phyloP scores from a whole-genome alignment of 2,329 filamentous ascomycete species.

The Fusarium buxicola region DNA sequence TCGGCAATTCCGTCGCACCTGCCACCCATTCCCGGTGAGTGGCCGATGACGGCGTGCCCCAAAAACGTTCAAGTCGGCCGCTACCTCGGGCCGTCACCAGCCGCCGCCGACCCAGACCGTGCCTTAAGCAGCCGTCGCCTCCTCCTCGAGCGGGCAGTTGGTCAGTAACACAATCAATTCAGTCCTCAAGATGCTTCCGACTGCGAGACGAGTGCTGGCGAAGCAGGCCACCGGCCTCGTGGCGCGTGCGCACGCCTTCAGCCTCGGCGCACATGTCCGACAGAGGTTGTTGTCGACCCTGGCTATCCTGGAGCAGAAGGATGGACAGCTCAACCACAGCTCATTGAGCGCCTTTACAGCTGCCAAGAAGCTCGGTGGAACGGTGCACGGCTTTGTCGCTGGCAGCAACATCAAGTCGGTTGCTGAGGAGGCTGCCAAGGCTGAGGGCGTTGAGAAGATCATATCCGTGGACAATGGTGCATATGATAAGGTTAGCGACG shows the following conservation, averaged over 20 bases:
- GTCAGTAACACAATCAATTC: slow-evolving; percentile 25
- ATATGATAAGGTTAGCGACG: slow-evolving; percentile 82
- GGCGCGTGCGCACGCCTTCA: slow-evolving; percentile 41
- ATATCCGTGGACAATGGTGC: slow-evolving; percentile 87
- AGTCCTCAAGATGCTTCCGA: slow-evolving; percentile 48
- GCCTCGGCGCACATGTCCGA: slow-evolving; percentile 49
- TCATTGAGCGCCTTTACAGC: slow-evolving; percentile 89
- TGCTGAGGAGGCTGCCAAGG: slow-evolving; percentile 87
- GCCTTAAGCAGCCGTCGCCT: slow-evolving; percentile 17
- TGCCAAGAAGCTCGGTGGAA: slow-evolving; percentile 85
- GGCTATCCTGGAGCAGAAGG: slow-evolving; percentile 90
- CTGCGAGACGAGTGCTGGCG: slow-evolving; percentile 46
- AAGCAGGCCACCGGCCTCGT: slow-evolving; percentile 45
- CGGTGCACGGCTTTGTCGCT: slow-evolving; percentile 88
- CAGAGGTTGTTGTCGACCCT: slow-evolving; percentile 81
- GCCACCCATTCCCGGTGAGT: slow-evolving; percentile 41
- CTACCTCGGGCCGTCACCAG: slow-evolving; percentile 55
- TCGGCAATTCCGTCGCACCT: slow-evolving; percentile 38
- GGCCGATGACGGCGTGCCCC: slow-evolving; percentile 44
- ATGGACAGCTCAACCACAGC: slow-evolving; percentile 85
- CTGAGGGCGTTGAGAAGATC: slow-evolving; percentile 91
- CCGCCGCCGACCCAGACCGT: slow-evolving; percentile 45
- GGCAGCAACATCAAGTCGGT: slow-evolving; percentile 80
- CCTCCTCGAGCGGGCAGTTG: slow-evolving; percentile 27
- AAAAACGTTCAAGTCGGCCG: slow-evolving; percentile 32